Base-by-base conservation (phyloP, 75 land plant genomes). In the Azolla pinnata region DNA sequence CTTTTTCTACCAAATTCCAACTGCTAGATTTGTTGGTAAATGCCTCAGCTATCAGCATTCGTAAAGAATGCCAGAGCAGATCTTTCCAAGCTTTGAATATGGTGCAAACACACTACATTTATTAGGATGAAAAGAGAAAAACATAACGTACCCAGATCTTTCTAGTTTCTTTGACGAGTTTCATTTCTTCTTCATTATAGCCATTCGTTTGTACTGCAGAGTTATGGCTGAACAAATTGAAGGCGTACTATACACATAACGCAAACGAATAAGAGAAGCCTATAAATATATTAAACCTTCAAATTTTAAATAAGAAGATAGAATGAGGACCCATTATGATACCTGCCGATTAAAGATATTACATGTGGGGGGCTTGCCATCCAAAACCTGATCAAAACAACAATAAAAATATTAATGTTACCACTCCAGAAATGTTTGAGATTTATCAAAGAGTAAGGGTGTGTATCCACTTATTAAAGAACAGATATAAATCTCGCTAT, bases 181-280 rank as follows among this genome's bases (percentile, higher is more conserved):
- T 93, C 96, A 93, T 83, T 66, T 93, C 98, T 56, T 93, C 98
- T 64, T 93, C 98, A 69, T 93, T 93, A 72, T 93, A 93, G 4
- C 98, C 98, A 77, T 93, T 93, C 35, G 67, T 40, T 14, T 74
- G 77, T 46, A 93, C 71, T 40, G 86, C 62, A 3, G 98, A 79
- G 79, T 93, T 93, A 71, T 93, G 98, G 9, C 97, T 90, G 69
- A 93, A 93, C 25, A 93, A 64, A 62, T 93, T 93, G 59, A 93
- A 93, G 3, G 98, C 98, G 81, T 93, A 93, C 87, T 89, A 80
- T 71, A 69, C n/a, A n/a, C n/a, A n/a, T n/a, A n/a, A n/a, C n/a
- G n/a, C n/a, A n/a, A n/a, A n/a, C n/a, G n/a, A n/a, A n/a, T n/a
- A n/a, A n/a, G 12, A 54, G 4, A 60, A 26, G 24, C 56, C 1